Evolutionary conservation across 139 green algal species (phyloP).

Genomic region (Ettlia oleoabundans): DNA sequence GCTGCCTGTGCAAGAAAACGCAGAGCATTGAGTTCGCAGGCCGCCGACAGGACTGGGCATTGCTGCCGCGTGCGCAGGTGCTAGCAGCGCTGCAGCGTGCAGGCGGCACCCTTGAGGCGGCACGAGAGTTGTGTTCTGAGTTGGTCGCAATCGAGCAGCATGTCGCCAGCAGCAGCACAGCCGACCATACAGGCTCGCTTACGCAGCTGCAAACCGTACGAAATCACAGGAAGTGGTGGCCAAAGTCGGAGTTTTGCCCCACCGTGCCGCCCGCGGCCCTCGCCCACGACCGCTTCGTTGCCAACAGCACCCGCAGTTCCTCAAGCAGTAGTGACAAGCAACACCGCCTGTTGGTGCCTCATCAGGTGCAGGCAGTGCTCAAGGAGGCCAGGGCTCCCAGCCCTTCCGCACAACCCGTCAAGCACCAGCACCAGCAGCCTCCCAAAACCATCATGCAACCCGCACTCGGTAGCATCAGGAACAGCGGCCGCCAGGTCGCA

Average conservation of each 20-base stretch:
- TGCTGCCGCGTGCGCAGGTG: neutral
- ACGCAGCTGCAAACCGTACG: too few relatives aligned
- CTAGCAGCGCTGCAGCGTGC: neutral
- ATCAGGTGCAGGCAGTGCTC: constrained; percentile 8
- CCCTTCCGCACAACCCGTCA: neutral
- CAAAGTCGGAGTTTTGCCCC: neutral
- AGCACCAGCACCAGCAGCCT: neutral
- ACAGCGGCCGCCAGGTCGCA: neutral
- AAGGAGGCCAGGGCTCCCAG: neutral
- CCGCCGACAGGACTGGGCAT: neutral
- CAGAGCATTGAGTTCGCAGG: too few relatives aligned
- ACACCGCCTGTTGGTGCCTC: neutral
- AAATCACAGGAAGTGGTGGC: constrained; percentile 20
- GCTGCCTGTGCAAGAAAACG: too few relatives aligned
- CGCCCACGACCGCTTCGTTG: too few relatives aligned
- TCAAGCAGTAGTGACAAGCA: neutral
- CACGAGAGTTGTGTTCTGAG: neutral
- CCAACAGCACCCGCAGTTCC: neutral
- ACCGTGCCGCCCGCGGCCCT: neutral
- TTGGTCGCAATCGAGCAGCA: neutral
- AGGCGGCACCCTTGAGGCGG: neutral
- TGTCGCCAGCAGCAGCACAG: neutral
- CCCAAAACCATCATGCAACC: neutral
- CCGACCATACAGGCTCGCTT: too few relatives aligned
- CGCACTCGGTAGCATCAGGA: too few relatives aligned